Base-by-base conservation (phyloP, 495 filamentous ascomycete species). In the Niebla homalea region DNA sequence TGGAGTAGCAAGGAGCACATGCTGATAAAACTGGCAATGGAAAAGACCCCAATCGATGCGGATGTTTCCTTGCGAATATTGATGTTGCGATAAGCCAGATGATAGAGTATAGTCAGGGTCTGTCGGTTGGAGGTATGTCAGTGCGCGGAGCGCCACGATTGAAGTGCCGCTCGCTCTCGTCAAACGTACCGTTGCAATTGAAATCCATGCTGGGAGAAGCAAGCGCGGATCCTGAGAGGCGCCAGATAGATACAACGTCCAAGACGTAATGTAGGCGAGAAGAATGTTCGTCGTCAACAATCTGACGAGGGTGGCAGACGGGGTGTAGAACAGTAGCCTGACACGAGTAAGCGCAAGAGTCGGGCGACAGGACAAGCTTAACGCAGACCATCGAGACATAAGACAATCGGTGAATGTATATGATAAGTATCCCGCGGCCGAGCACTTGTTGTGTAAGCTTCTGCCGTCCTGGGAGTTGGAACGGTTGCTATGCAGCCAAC, bases 321-420 rank as follows among this genome's bases (percentile, higher is more conserved):
- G 86, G 37, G 85, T 89, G 71, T 92, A 94, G 63, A 87, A 83
- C 50, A 94, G 68, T 60, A 94, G 83, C 84, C 83, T 87, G 44
- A 8, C 20, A 43, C 26, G 5, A 7, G 15, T 46, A 10, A 52
- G 50, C 42, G n/a, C 16, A 14, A 36, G 16, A 19, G 25, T 39
- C 26, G 3, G 44, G 21, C 37, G 15, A 38, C 0, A 10, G 20
- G 14, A 4, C 16, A 22, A 22, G 19, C 12, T 8, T 41, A 48
- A 25, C 11, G 29, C 14, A 49, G 71, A 85, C 86, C 87, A 92
- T 62, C 87, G 80, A 54, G 83, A 88, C 87, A 94, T 94, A 60
- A 92, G 80, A 66, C 85, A 87, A 67, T 94, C 86, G 52, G 85
- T 88, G 66, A 92, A 90, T 67, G 88, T 84, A 65, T 89, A 92